Base-by-base conservation (phyloP, 805 yeast species). In the Wickerhamomyces alni region DNA sequence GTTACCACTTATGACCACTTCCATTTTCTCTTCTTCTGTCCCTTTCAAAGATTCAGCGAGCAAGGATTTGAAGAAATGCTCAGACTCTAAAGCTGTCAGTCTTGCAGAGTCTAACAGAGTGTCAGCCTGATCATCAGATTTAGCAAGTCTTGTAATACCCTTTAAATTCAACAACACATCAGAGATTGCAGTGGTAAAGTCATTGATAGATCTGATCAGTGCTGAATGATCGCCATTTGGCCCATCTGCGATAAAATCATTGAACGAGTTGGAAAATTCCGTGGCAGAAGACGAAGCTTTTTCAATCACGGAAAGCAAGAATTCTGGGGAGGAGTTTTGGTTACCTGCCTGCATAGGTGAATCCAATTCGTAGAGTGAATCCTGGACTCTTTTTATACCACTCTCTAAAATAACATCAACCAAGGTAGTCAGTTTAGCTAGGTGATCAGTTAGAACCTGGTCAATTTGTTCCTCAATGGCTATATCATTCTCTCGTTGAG, bases 311-410 rank as follows among this genome's bases (percentile, higher is more conserved):
- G 91, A 80, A 27, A 80, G 64, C 17, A 82, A 60, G 50, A 75
- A 81, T 47, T 75, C 80, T 3, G 91, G 85, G 0, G 91, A 75
- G 2, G 93, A 71, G 56, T 79, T 80, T 48, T 79, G 77, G 55
- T 84, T 85, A 40, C 93, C 93, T 4, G 87, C 86, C 59, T 83
- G 87, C 76, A 82, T 75, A 24, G 93, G 86, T 5, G 89, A 81
- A 40, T 78, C 81, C 44, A 86, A 66, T 51, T 81, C 87, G 52
- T 75, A 81, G 30, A 74, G 65, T 0, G 83, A 64, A 47, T 83
- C 87, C 61, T 87, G 94, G 38, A 87, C 71, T 37, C 87, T 69
- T 44, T 78, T 77, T 21, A 83, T 75, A 33, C 85, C 87, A 47
- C 84, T 74, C 17, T 67, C 69, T 44, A 87, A 66, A 36, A 87